Evolutionary conservation across 176 grass and related monocot species (phyloP), one percentile per base, ranked within the genome.

Genomic region (Oryza coarctata): DNA sequence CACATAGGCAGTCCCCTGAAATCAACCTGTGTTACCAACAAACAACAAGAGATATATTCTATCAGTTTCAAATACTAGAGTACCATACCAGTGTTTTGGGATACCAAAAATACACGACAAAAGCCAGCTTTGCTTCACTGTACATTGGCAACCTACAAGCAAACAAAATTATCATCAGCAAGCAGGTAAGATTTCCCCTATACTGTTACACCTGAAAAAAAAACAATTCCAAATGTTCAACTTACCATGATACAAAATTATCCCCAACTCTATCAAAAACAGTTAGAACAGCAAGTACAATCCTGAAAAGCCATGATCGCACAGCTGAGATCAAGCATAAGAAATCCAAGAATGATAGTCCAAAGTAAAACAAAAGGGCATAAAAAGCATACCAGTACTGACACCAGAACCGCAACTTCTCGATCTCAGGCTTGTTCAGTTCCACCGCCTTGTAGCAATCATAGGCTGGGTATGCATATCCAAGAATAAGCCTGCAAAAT

Each of bases 321-420:
- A 52, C 35, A 84, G 18, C 49, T 64, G 29, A 58, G 60, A 29
- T 55, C 44, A 44, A 60, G 66, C 12, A 15, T 43, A 30, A 17
- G 22, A 43, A 35, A 62, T 13, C 22, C 38, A 78, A 57, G 17
- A 82, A 82, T 62, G 34, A 32, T 29, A 80, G 3, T 17, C n/a
- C n/a, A 73, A 71, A 63, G 9, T 47, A 55, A 78, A 81, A 72
- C 43, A 74, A 55, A 55, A 8, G 8, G 64, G n/a, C 0, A 4
- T 69, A 9, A 7, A 71, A 26, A 15, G 90, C 68, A 36, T 47
- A 97, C 94, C 94, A 97, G 81, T 97, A 97, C 73, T 92, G 94
- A 84, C 94, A 97, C 92, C 92, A 97, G 90, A 97, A 97, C 43
- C 87, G 91, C 85, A 97, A 68, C 70, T 92, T 87, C 81, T 94